Conservation (phyloP, 164 flowering plant genomes). For the Piper longum region DNA sequence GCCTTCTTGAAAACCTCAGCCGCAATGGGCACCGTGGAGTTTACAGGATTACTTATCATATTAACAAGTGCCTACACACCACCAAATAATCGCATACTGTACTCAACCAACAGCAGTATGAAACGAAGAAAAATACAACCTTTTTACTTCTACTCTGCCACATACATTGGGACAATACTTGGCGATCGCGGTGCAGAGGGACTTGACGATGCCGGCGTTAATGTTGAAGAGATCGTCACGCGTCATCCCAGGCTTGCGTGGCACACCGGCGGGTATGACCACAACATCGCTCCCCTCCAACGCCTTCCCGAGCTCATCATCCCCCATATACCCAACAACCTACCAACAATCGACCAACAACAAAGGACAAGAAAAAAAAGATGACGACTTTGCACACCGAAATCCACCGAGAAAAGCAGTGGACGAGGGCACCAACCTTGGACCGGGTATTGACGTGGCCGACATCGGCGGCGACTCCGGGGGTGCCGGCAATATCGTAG, state of each 20-base stretch:
- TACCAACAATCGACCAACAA: slow-evolving; percentile 5
- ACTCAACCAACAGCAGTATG: background rate
- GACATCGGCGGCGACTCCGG: slow-evolving; percentile 61
- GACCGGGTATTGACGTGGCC: slow-evolving; percentile 59
- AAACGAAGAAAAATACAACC: background rate
- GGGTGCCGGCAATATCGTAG: slow-evolving; percentile 54
- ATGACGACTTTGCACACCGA: background rate
- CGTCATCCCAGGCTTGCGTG: slow-evolving; percentile 97
- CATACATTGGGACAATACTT: slow-evolving; percentile 84
- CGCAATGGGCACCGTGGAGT: slow-evolving; percentile 96
- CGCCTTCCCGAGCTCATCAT: slow-evolving; percentile 63
- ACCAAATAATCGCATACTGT: background rate
- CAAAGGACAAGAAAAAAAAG: background rate
- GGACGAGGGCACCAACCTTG: slow-evolving; percentile 14
- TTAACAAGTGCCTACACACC: slow-evolving; percentile 63
- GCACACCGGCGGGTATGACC: slow-evolving; percentile 94
- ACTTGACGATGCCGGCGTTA: slow-evolving; percentile 87
- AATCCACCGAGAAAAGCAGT: no score
- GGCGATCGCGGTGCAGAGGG: slow-evolving; percentile 62
- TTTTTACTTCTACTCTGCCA: no score
- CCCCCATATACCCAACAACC: slow-evolving; percentile 69
- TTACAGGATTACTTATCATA: slow-evolving; percentile 97
- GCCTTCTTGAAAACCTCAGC: slow-evolving; percentile 91
- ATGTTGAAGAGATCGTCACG: slow-evolving; percentile 96
- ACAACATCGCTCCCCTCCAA: slow-evolving; percentile 75